These are phyloP conservation scores for Daldinia bambusicola DNA, from an alignment of 495 filamentous ascomycete species.

Conservation along the genomic window DNA sequence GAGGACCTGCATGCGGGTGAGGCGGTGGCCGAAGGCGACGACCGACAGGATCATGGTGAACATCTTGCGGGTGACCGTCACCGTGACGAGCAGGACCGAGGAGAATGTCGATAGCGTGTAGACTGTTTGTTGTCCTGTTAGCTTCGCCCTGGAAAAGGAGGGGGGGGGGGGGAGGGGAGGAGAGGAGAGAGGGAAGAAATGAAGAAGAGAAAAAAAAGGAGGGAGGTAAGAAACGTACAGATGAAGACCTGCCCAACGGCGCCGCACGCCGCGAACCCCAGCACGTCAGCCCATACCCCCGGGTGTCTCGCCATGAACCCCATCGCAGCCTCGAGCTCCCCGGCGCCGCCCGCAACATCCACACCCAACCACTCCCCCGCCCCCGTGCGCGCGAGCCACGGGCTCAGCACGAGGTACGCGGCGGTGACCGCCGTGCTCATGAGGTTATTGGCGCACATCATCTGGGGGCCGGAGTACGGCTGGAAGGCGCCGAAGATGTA, in stretches of 20 bases:
- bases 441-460: conserved; percentile 99
- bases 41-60: conserved; percentile 97
- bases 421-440: conserved; percentile 80
- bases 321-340: conserved; percentile 81
- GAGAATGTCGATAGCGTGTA: conserved; percentile 93
- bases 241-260: conserved; percentile 97
- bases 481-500: conserved; percentile 85
- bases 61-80: conserved; percentile 98
- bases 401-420: conserved; percentile 78
- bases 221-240: conserved; percentile 74
- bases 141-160: conserved; percentile 1
- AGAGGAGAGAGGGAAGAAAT: conserved; percentile 6
- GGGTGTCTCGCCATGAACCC: conserved; percentile 83
- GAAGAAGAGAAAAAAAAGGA: background rate
- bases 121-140: conserved; percentile 59
- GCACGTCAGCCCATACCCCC: conserved; percentile 80
- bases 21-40: conserved; percentile 88
- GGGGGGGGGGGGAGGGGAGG: background rate
- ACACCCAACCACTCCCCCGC: conserved; percentile 74
- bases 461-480: conserved; percentile 89
- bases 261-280: conserved; percentile 92
- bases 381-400: conserved; percentile 74
- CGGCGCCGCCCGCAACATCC: conserved; percentile 66
- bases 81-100: conserved; percentile 89
- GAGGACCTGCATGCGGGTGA: conserved; percentile 87